Base-by-base conservation (phyloP, 306 rosid species). In the Ammopiptanthus mongolicus region DNA sequence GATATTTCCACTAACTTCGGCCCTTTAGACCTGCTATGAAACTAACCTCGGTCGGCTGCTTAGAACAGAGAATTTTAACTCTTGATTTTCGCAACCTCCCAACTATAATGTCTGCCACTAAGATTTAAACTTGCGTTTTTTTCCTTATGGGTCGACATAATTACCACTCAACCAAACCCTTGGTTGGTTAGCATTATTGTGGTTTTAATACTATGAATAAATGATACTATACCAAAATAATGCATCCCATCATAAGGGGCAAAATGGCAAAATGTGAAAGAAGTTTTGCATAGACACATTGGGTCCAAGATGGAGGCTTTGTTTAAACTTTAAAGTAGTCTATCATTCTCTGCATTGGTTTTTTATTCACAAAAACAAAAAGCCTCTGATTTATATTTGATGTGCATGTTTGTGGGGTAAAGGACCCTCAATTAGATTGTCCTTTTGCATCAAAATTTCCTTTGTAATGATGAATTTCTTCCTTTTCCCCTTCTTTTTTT, bases 301-400 rank as follows among this genome's bases (percentile, higher is more conserved):
- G 96, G 93, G 91, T 86, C 96, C 91, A 91, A 86, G 60, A 73
- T 79, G 91, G 89, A 80, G 90, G 90, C 89, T 89, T 81, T 88
- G 91, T 84, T 89, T 85, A 91, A 89, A 88, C 90, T 84, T 89
- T 85, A 91, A 89, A 88, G 98, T 81, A 81, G 61, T 60, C 61
- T 81, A 86, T 89, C 86, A 87, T 87, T 84, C 81, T 81, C 74
- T 64, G 23, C 55, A 44, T 84, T 77, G 41, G 67, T 70, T 83
- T 79, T 75, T 71, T 69, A 82, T 36, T 83, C 44, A 58, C 21
- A 22, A 81, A 84, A 81, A 81, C 64, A 74, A 84, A 89, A 91
- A 80, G 86, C 83, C 84, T 81, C 83, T 85, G 78, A 84, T 86
- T 78, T 88, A 67, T 82, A 76, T 80, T 84, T 78, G 84, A 67